These are phyloP conservation scores for Metschnikowia rubicola DNA, from an alignment of 805 yeast species.

Conservation along the genomic window DNA sequence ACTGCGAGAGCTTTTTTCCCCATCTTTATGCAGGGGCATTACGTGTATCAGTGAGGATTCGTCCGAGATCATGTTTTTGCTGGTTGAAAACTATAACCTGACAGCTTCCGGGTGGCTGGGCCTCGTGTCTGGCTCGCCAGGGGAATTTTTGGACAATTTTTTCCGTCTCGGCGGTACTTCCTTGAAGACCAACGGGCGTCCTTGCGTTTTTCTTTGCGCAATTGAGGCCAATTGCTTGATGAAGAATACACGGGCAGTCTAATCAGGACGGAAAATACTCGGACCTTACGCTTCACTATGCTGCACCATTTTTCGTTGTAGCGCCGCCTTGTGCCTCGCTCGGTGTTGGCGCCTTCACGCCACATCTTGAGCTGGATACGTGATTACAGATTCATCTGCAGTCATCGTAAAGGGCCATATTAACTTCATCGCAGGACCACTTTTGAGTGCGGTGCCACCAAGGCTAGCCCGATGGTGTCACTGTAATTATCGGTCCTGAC, in stretches of 20 bases:
- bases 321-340: slow-evolving; percentile 48
- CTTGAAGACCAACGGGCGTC: slow-evolving; percentile 24
- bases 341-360: slow-evolving; percentile 28
- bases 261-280: not conserved
- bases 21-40: slow-evolving; percentile 99
- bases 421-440: slow-evolving; percentile 28
- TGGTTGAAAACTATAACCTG: slow-evolving; percentile 99
- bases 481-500: slow-evolving; percentile 46
- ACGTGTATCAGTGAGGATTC: slow-evolving; percentile 99
- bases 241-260: slow-evolving; percentile 1
- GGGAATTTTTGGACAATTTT: slow-evolving; percentile 72
- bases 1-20: slow-evolving; percentile 27
- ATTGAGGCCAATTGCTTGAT: slow-evolving; percentile 25
- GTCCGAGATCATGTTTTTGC: slow-evolving; percentile 99
- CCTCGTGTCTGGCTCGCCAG: slow-evolving; percentile 46
- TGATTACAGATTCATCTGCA: slow-evolving; percentile 1
- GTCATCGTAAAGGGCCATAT: slow-evolving; percentile 38
- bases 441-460: slow-evolving; percentile 48
- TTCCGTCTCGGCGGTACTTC: slow-evolving; percentile 24
- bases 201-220: slow-evolving; percentile 19
- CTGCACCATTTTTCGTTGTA: not conserved
- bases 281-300: no score
- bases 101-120: slow-evolving; percentile 61
- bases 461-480: slow-evolving; percentile 39
- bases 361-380: slow-evolving; percentile 47